Base-by-base conservation (phyloP, 2,329 filamentous ascomycete species). In the Alternaria conjuncta region DNA sequence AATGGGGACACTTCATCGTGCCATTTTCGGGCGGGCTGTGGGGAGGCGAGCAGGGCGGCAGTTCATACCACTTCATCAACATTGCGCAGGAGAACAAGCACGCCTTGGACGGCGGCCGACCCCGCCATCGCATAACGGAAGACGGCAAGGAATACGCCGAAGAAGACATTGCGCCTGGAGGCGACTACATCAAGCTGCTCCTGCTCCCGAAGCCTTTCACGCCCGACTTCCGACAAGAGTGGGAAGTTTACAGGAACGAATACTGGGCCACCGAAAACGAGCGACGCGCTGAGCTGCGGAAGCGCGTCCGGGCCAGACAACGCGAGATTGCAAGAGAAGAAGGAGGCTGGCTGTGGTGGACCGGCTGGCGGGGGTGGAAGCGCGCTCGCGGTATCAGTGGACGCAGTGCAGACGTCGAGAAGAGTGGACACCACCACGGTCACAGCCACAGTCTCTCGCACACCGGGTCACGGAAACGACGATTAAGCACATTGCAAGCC, bases 181-280 rank as follows among this genome's bases (percentile, higher is more conserved):
- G 96, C 3, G 94, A 98, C 81, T 92, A 95, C 75, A 90, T 99
- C 71, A 96, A 97, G 79, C 86, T 99, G 1, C 84, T 98, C 18
- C 85, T 99, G 8, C 87, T 97, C 11, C 93, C 96, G 1, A 99
- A 99, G 78, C 94, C 94, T 0, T 99, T 99, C 76, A 96, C 93
- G 6, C 91, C 96, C 0, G 93, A 93, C 50, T 99, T 99, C 75
- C 88, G 96, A 20, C 94, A 98, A 79, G 97, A 97, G 69, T 99
- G 96, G 96, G 96, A 99, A 76, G 86, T 95, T 15, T 99, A 96
- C 80, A 88, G 96, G 57, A 90, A 91, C 32, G 94, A 97, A 64
- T 99, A 97, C 81, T 99, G 96, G 96, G 95, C 97, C 72, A 90
- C 90, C 65, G 96, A 99, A 79, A 99, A 99, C 76, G 93, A 97